Conservation (phyloP, 2,329 filamentous ascomycete genomes). For the Pestalotiopsis sp. region DNA sequence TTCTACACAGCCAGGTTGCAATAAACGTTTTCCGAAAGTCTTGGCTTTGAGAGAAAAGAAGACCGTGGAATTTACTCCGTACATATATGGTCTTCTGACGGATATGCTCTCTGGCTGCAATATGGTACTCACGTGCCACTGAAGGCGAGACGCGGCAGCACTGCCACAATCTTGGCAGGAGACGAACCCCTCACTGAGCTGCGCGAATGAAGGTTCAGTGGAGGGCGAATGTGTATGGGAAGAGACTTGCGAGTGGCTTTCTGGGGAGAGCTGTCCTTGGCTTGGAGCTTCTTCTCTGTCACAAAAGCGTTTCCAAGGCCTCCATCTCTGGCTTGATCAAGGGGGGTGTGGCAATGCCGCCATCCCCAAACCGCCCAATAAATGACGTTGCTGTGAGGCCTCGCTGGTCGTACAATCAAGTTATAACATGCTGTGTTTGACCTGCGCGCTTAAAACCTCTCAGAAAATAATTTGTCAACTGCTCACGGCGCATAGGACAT, state of each 20-base stretch:
- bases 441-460: not conserved
- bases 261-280: not conserved
- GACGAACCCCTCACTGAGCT: not conserved
- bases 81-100: not conserved
- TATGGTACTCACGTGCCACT: not conserved
- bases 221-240: not conserved
- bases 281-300: not conserved
- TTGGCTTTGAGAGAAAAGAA: not conserved
- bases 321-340: not conserved
- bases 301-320: not conserved
- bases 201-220: not conserved
- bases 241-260: not conserved
- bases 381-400: slow-evolving; percentile 34
- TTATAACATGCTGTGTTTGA: not conserved
- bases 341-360: slow-evolving; percentile 20
- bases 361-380: slow-evolving; percentile 16
- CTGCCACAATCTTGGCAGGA: slow-evolving; percentile 7
- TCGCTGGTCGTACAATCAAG: slow-evolving; percentile 17
- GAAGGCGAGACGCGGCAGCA: not conserved
- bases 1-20: not conserved
- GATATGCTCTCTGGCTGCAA: not conserved
- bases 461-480: not conserved
- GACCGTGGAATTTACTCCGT: not conserved
- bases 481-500: not conserved
- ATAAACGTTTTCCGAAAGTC: not conserved